Base-by-base conservation (phyloP, 106 monocot species). In the Apostasia ramifera region DNA sequence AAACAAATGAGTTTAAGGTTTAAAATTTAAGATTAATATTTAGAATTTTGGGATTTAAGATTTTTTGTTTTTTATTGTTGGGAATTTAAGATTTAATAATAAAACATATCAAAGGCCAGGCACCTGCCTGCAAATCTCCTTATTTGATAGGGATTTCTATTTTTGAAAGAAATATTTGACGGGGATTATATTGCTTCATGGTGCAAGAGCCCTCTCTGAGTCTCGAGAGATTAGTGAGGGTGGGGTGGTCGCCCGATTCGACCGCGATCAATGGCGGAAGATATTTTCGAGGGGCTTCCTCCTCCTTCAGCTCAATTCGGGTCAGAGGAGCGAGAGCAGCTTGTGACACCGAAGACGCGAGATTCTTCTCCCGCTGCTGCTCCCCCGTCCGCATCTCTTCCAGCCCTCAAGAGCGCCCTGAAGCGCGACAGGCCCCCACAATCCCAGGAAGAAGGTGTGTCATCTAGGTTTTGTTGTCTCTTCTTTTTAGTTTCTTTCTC, bases 361-460 rank as follows among this genome's bases (percentile, higher is more conserved):
- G 41, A 51, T 8, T 44, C 13, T 12, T 14, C 62, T 8, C 52
- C 54, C 1, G 1, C 9, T 1, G 2, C 50, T 5, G 1, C 8
- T 15, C 2, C 53, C 52, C 40, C 47, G 3, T 39, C 73, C 6
- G 7, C 37, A 2, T 47, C 38, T 4, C 66, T 42, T 51, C 74
- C 74, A 10, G 58, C 74, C 50, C 58, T 60, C 41, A 74, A 74
- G 67, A 67, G 67, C 42, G 59, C 76, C 40, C 60, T 61, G 45
- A 51, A 63, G 57, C 44, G 63, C 37, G 40, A 53, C 47, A 56
- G 63, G 37, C 45, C n/a, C 1, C 13, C 48, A 43, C 69, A 81
- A 46, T 66, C 86, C 9, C 61, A 58, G 3, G 43, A 55, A 3
- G 81, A 81, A 77, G 86, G 90, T 86, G 52, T 12, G 11, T 37